Conservation (phyloP, 345 rosid species). For the Noccaea bulbosa region DNA sequence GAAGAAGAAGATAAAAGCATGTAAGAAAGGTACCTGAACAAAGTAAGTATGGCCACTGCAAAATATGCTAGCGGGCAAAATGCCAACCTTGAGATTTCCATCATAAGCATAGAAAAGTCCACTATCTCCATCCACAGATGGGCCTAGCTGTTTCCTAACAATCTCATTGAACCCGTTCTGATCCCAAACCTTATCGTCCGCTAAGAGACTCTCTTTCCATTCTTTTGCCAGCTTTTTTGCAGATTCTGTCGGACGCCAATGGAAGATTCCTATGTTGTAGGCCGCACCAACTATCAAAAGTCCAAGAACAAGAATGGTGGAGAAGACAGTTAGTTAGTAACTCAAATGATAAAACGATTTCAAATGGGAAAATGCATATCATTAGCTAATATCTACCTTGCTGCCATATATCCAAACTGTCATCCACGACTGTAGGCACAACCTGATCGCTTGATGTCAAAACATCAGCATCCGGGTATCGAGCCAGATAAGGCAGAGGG, state of each 20-base stretch:
- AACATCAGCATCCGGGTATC: constrained; percentile 92
- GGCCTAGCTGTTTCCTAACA: constrained; percentile 83
- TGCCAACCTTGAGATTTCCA: constrained; percentile 90
- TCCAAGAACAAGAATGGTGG: constrained; percentile 34
- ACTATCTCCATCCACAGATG: constrained; percentile 75
- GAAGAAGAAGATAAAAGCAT: constrained; percentile 16
- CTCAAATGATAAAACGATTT: too few species aligned
- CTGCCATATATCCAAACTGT: constrained; percentile 94
- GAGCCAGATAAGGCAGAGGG: constrained; percentile 94
- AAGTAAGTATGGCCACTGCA: constrained; percentile 97
- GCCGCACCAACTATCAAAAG: constrained; percentile 71
- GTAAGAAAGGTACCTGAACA: constrained; percentile 69
- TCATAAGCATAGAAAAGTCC: constrained; percentile 90
- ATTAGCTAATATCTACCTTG: constrained; percentile 60
- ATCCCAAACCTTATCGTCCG: constrained; percentile 97
- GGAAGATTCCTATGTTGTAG: constrained; percentile 95
- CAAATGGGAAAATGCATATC: background rate
- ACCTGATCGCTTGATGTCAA: constrained; percentile 96
- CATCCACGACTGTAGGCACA: constrained; percentile 91
- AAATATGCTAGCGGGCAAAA: constrained; percentile 93
- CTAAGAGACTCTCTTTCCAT: constrained; percentile 90
- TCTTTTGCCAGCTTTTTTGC: constrained; percentile 84
- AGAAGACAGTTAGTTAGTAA: constrained; percentile 24
- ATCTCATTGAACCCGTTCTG: constrained; percentile 94
- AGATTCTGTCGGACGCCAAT: constrained; percentile 91